Percentiles rank a stretch among this genome's conserved stretches.
Conservation (phyloP, 768 basidiomycete species). For the Filobasidium wieringae region DNA sequence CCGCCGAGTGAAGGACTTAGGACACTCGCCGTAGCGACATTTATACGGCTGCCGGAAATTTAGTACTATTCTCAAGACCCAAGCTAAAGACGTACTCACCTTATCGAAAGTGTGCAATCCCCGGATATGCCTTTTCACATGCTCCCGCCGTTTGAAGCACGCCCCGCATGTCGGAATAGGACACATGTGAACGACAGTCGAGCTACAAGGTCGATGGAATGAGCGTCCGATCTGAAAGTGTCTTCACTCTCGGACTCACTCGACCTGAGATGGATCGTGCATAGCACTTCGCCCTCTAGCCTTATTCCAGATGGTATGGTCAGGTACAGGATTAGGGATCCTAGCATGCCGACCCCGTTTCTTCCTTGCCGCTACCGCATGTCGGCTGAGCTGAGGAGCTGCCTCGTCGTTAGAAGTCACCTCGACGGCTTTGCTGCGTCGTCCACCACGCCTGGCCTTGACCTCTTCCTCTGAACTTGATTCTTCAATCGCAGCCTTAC, state of each 20-base stretch:
- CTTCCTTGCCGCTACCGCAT: not conserved
- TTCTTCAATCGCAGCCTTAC: no score
- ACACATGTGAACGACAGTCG: conserved; percentile 16
- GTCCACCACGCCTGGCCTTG: no score
- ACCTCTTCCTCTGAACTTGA: no score
- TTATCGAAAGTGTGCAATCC: conserved; percentile 14
- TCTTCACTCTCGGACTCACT: not conserved
- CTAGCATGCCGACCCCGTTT: not conserved
- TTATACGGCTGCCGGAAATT: conserved; percentile 4
- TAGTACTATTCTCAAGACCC: not conserved
- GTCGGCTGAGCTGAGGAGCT: not conserved
- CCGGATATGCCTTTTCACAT: conserved; percentile 15
- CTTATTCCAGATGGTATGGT: conserved; percentile 2
- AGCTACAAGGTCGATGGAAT: not conserved
- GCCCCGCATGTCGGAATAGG: conserved; percentile 13
- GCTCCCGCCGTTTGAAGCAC: conserved; percentile 13
- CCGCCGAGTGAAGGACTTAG: conserved; percentile 1
- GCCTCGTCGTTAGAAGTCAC: not conserved
- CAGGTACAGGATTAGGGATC: conserved; percentile 5
- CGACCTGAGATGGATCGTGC: not conserved
- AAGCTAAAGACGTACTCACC: conserved; percentile 3
- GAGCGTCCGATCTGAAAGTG: not conserved
- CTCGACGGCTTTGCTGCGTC: not conserved
- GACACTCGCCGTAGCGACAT: conserved; percentile 1
- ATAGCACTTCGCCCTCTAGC: conserved; percentile 1